Base-by-base conservation (phyloP, 495 filamentous ascomycete genomes). In the Paragyromitra xinjiangensis region DNA sequence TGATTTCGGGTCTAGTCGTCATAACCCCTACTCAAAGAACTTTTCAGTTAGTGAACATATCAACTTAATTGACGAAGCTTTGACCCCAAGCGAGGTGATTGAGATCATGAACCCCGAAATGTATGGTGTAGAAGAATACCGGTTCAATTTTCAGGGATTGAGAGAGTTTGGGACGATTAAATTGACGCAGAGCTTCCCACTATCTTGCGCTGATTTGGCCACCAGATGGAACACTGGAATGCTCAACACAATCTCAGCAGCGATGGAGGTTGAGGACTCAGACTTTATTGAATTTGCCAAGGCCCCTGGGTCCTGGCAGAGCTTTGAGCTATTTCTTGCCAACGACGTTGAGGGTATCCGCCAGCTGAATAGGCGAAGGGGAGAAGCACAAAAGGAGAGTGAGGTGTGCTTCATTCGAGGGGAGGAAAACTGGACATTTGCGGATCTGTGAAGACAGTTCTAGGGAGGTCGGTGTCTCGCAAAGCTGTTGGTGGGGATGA, bases 101-200 rank as follows among this genome's bases (percentile, higher is more conserved):
- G 51, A 72, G 34, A 65, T 67, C n/a, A 72, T 78, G 66, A 79
- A 72, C 42, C 74, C 77, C 1, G 42, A 55, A 7, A 26, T 48
- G 7, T 56, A 61, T 26, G 19, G 26, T 8, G 11, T 58, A 6
- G 75, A 78, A 29, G 48, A 62, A 22, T 78, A 72, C 16, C 51
- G 66, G 37, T 79, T 78, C 34, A 51, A 67, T 37, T 79, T 79
- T n/a, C 58, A 29, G 14, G 55, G 59, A 55, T 37, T 78, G 42
- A 61, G 66, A 61, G 70, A 58, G 44, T 73, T 78, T 40, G 77
- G 73, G 14, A 77, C 75, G 22, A 71, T 79, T 19, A 19, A 64
- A 11, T 63, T 77, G 42, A 78, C 37, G 26, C 77, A 78, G 55
- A 64, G 48, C 19, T 42, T 78, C 2, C 66, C 77, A 9, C 65